Base-by-base conservation (phyloP, 1,284 basidiomycete genomes). In the Tranzscheliella williamsii region DNA sequence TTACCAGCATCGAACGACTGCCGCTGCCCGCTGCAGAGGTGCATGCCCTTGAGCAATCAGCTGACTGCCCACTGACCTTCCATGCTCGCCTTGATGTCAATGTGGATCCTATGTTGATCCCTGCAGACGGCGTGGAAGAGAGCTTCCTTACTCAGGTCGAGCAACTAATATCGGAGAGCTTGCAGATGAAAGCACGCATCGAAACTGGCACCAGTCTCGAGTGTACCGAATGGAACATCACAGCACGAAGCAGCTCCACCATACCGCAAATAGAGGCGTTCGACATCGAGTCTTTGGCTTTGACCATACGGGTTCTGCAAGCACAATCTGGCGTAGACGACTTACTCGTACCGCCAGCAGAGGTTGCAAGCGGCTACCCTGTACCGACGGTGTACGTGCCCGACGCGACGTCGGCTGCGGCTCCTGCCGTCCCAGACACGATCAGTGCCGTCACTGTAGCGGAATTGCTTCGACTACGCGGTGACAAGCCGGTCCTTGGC, bases 1-100 rank as follows among this genome's bases (percentile, higher is more conserved):
- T 60, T 9, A 75, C 73, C 11, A 69, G 63, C 4, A 75, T 74
- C 31, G 44, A 50, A 23, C 52, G 73, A 9, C 42, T 72, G 22
- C 58, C 72, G 5, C 38, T 75, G 22, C 73, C 73, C 2, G 40
- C 38, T 16, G 23, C 30, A 0, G 36, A 62, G 20, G 46, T 73
- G 21, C 39, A 41, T 26, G 41, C 35, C 18, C 49, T 62, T 20
- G 38, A 54, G n/a, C 15, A 20, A 2, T 22, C 32, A 3, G 55
- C 24, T 4, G 40, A 24, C 5, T 69, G 67, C 32, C 67, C 67
- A 5, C 27, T 71, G 22, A 42, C 36, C 2, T 54, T 64, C 29
- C 18, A 23, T 2, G 17, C 61, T 1, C 32, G 18, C n/a, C 42
- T 64, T 6, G 4, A 13, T 2, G 32, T 64, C 11, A 17, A 38